Percentiles rank a stretch among this genome's conserved stretches.
Evolutionary conservation across 345 rosid species (phyloP).

Genomic region (Eucalyptus pauciflora): DNA sequence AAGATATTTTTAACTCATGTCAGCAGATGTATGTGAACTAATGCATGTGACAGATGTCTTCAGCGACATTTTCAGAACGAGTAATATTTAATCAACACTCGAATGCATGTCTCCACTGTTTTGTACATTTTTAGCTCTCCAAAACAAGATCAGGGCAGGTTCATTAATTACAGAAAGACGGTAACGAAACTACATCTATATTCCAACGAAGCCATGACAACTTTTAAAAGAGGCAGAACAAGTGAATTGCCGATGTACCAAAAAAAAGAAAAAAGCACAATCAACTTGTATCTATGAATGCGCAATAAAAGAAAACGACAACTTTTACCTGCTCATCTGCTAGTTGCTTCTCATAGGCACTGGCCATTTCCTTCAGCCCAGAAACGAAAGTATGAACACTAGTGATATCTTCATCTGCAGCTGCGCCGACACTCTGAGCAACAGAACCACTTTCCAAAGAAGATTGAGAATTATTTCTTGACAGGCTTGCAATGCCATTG

Average conservation of each 20-base stretch:
- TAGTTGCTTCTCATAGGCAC: conserved; percentile 33
- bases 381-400: conserved; percentile 67
- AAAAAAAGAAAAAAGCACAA: background rate
- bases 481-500: conserved; percentile 10
- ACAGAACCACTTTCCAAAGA: conserved; percentile 62
- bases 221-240: background rate
- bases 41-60: background rate
- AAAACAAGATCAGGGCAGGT: background rate
- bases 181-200: background rate
- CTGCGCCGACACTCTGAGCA: conserved; percentile 33
- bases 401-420: conserved; percentile 59
- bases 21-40: background rate
- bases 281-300: background rate
- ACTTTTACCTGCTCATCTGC: conserved; percentile 23
- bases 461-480: conserved; percentile 73
- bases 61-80: background rate
- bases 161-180: background rate
- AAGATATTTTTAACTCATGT: background rate
- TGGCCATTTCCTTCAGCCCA: conserved; percentile 77
- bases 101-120: background rate
- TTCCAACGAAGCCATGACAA: background rate
- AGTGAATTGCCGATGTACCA: background rate
- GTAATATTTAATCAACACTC: background rate
- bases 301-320: background rate
- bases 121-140: background rate